Evolutionary conservation across 1,284 basidiomycete genomes (phyloP).

Genomic region (Cutaneotrichosporon dermatis): DNA sequence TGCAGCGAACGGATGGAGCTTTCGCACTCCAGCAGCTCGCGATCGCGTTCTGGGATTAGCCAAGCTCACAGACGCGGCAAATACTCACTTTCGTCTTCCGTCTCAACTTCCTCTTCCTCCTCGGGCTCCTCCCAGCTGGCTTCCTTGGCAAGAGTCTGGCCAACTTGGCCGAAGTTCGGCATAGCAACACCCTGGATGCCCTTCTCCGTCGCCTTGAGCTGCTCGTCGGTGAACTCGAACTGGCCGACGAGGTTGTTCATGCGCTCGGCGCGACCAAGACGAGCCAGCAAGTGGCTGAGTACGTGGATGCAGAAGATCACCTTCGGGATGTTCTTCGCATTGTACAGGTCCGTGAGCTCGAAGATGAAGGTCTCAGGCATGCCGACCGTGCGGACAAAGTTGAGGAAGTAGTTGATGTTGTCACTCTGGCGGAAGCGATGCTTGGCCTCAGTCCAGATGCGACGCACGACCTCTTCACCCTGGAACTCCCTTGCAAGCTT

Average conservation of each 20-base stretch:
- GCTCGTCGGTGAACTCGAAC: conserved; percentile 91
- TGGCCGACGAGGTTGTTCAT: conserved; percentile 92
- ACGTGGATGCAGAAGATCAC: conserved; percentile 99
- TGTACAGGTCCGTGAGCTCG: conserved; percentile 94
- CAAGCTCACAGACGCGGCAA: neutral
- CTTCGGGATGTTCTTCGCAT: conserved; percentile 98
- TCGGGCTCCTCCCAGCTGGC: conserved; percentile 76
- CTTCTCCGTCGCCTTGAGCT: conserved; percentile 85
- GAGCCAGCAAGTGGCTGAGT: conserved; percentile 87
- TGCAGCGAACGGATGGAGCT: conserved; percentile 72
- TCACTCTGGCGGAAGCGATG: conserved; percentile 94
- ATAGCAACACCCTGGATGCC: conserved; percentile 91
- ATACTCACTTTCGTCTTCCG: conserved; percentile 69
- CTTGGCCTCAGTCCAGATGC: conserved; percentile 90
- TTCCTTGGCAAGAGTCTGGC: conserved; percentile 88
- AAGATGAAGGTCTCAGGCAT: conserved; percentile 96
- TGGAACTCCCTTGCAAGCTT: conserved; percentile 84
- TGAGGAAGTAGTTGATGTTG: conserved; percentile 95
- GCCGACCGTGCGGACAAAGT: conserved; percentile 80
- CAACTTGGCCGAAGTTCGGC: conserved; percentile 94
- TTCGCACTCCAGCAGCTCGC: conserved; percentile 73
- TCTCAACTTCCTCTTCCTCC: conserved; percentile 60
- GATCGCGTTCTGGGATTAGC: conserved; percentile 62
- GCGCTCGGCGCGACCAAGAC: conserved; percentile 80
- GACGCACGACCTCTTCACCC: conserved; percentile 70